Conservation (phyloP, 768 basidiomycete species). For the Agaricus blazei region DNA sequence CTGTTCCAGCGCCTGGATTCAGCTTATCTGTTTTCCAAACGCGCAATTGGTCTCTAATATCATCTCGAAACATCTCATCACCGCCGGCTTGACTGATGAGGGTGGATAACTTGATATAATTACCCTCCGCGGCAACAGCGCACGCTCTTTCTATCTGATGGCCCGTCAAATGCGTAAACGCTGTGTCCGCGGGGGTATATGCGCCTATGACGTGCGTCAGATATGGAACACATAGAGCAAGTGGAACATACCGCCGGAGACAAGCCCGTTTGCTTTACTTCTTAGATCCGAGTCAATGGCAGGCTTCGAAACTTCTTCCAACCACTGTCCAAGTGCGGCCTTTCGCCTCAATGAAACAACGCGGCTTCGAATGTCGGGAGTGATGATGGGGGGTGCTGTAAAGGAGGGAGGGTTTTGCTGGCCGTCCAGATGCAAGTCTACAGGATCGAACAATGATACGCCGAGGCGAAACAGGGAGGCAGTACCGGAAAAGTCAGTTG, state of each 20-base stretch:
- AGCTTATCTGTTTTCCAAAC: slow-evolving; percentile 74
- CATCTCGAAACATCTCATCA: slow-evolving; percentile 65
- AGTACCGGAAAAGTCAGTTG: slow-evolving; percentile 67
- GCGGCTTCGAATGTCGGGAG: slow-evolving; percentile 59
- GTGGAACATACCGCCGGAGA: slow-evolving; percentile 19
- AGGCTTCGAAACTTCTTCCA: slow-evolving; percentile 66
- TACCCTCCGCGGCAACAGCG: slow-evolving; percentile 64
- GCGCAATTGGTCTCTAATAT: slow-evolving; percentile 68
- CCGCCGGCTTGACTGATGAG: slow-evolving; percentile 85
- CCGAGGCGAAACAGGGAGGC: slow-evolving; percentile 87
- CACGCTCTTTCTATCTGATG: slow-evolving; percentile 86
- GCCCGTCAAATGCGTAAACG: slow-evolving; percentile 81
- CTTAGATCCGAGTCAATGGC: slow-evolving; percentile 67
- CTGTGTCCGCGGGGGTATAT: slow-evolving; percentile 38
- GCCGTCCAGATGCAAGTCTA: slow-evolving; percentile 57
- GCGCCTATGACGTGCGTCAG: slow-evolving; percentile 22
- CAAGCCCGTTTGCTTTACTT: slow-evolving; percentile 20
- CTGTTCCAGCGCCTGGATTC: slow-evolving; percentile 29
- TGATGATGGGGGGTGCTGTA: slow-evolving; percentile 28
- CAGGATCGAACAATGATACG: slow-evolving; percentile 80
- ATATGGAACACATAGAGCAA: not conserved
- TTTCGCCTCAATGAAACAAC: slow-evolving; percentile 66
- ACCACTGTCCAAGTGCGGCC: slow-evolving; percentile 78
- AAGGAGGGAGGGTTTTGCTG: slow-evolving; percentile 11
- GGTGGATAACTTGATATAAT: slow-evolving; percentile 82